A percentile compares a stretch with the other conserved stretches of the same genome.
Conservation (phyloP, 306 rosid genomes). For the Parietaria judaica region DNA sequence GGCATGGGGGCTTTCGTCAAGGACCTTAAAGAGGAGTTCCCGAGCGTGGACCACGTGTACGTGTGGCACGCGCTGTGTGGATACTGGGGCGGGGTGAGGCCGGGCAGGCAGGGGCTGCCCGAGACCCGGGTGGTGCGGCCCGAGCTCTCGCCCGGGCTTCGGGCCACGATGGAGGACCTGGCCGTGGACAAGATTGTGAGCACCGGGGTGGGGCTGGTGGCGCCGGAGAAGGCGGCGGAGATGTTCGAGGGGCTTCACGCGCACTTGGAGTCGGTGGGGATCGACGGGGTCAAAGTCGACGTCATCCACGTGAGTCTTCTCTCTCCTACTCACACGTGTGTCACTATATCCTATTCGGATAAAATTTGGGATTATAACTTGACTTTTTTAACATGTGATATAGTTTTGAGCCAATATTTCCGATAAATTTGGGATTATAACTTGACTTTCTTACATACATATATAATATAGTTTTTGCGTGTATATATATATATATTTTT, state of each 20-base stretch:
- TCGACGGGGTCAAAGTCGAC: slow-evolving; percentile 91
- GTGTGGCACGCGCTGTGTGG: slow-evolving; percentile 98
- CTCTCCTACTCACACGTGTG: no score
- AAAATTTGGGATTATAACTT: background rate
- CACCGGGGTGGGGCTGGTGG: slow-evolving; percentile 64
- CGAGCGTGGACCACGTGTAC: slow-evolving; percentile 64
- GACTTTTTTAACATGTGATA: background rate
- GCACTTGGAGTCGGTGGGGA: slow-evolving; percentile 53
- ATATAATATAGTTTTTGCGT: no score
- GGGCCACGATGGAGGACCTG: slow-evolving; percentile 73
- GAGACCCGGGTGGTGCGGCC: slow-evolving; percentile 43
- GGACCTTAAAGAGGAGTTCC: slow-evolving; percentile 56
- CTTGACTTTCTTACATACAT: no score
- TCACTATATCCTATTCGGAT: background rate
- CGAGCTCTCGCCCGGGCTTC: slow-evolving; percentile 41
- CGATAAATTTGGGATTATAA: no score
- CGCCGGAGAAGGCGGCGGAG: slow-evolving; percentile 49
- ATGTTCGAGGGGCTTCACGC: slow-evolving; percentile 84
- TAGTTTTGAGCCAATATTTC: no score
- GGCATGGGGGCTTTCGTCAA: slow-evolving; percentile 68
- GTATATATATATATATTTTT: no score
- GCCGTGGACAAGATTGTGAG: slow-evolving; percentile 79
- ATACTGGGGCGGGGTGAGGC: slow-evolving; percentile 90
- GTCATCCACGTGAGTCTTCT: slow-evolving; percentile 73
- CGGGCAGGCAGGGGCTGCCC: slow-evolving; percentile 52